Evolutionary conservation across 176 grass and related monocot genomes (phyloP).

Genomic region (Eragrostis curvula): DNA sequence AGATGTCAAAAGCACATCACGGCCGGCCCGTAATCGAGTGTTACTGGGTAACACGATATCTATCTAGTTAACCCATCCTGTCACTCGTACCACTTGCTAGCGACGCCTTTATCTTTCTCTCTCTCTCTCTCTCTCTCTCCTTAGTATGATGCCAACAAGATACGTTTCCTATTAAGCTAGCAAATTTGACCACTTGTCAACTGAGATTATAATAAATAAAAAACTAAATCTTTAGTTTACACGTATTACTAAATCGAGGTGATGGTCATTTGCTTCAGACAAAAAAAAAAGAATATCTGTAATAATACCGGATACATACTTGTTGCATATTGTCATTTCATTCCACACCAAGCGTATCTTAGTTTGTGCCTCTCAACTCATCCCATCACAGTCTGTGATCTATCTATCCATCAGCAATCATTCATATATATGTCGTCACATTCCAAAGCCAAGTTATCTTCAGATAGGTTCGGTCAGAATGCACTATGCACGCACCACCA

Average conservation of each 20-base stretch:
- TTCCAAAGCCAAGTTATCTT: constrained; percentile 19
- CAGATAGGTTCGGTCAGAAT: constrained; percentile 37
- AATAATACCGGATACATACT: background rate
- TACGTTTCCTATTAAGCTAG: background rate
- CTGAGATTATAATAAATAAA: too few species aligned
- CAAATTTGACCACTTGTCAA: background rate
- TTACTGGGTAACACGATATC: constrained; percentile 29
- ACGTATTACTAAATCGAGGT: too few species aligned
- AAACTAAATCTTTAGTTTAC: too few species aligned
- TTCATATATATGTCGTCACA: constrained; percentile 39
- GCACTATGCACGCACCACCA: constrained; percentile 37
- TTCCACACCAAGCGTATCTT: background rate
- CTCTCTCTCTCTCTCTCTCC: too few species aligned
- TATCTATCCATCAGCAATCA: constrained; percentile 18
- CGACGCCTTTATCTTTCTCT: too few species aligned
- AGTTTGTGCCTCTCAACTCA: background rate
- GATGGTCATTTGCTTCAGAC: too few species aligned
- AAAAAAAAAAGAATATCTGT: too few species aligned
- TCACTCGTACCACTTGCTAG: background rate
- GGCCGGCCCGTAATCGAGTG: constrained; percentile 6
- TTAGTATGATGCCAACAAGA: background rate
- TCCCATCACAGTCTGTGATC: background rate
- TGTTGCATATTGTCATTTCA: background rate
- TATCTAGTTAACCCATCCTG: background rate
- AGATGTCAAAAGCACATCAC: constrained; percentile 20